A percentile compares a stretch with the other conserved stretches of the same genome.
Evolutionary conservation across 2,329 filamentous ascomycete genomes (phyloP).

Genomic region (Ophiostoma ips): DNA sequence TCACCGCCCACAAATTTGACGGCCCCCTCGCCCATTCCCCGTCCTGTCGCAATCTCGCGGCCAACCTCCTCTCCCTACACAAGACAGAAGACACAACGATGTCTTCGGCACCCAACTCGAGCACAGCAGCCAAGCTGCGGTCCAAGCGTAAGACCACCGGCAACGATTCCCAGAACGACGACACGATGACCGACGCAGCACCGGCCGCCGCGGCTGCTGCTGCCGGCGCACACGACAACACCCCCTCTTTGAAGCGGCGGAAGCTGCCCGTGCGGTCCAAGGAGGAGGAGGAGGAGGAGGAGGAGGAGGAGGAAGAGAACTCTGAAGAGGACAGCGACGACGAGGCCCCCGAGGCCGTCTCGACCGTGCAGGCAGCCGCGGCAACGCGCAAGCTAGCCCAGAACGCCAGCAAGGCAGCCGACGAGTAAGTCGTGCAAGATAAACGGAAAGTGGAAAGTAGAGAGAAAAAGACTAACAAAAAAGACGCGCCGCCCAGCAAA

Average conservation of each 20-base stretch:
- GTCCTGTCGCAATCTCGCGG: no score
- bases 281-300: conserved; percentile 15
- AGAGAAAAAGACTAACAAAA: background rate
- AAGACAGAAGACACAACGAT: conserved; percentile 4
- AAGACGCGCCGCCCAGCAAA: conserved; percentile 37
- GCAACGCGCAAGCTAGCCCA: conserved; percentile 32
- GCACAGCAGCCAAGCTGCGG: conserved; percentile 7
- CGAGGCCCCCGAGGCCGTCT: conserved; percentile 45
- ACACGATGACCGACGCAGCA: background rate
- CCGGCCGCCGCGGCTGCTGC: background rate
- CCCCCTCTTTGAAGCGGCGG: conserved; percentile 4
- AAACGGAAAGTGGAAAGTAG: no score
- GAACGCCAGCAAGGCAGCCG: conserved; percentile 33
- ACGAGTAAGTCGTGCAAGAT: conserved; percentile 40
- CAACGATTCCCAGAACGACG: background rate
- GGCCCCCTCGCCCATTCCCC: no score
- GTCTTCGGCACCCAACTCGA: no score
- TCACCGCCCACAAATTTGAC: no score
- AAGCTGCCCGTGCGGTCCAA: conserved; percentile 8
- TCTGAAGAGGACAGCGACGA: conserved; percentile 29
- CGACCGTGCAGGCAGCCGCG: conserved; percentile 33
- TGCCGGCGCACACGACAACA: no score
- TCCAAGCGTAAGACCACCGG: conserved; percentile 8
- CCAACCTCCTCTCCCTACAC: background rate
- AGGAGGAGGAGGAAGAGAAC: conserved; percentile 16